Evolutionary conservation across 768 basidiomycete genomes (phyloP), one percentile per base, ranked within the genome.

Genomic region (Boletus bicolor): DNA sequence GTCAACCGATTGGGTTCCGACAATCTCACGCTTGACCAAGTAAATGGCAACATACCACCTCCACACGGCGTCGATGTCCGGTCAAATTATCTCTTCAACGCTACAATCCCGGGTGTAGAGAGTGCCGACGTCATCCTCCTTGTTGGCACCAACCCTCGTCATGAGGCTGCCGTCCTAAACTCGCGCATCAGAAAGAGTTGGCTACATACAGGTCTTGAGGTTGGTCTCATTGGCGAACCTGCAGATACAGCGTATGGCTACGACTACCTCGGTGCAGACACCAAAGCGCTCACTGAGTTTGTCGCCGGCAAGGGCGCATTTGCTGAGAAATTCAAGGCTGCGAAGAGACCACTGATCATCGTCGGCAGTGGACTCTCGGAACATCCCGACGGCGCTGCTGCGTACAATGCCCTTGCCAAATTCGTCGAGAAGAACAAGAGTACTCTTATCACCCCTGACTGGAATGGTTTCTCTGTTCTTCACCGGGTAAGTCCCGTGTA

Each of bases 101-200:
- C 88, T 9, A 92, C 89, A 24, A 93, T 99, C 55, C 86, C 93
- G 28, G 90, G 90, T 24, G 80, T 96, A 28, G 97, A 97, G 67
- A 78, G 86, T 44, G 95, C 97, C 24, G 97, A 99, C 64, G 91
- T 76, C 19, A 91, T 99, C 61, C 83, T 98, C 8, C 83, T 99
- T 30, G 84, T 98, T 63, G 97, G 96, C 54, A 97, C 94, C 42
- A 97, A 98, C 75, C 96, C 96, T 10, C 81, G 97, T 19, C 95
- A 98, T 69, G 97, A 99, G 73, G 97, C 94, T 5, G 89, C 97
- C 21, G 95, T 98, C 53, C 79, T 98, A 61, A 99, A 98, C 79
- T 93, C 95, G 26, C 91, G 97, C 59, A 92, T 99, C 65, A 84
- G 97, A 64, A 95, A 93, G 79, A 88, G 85, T 64, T 99, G 93